These are phyloP conservation scores for Pseudoturritis turrita DNA, from an alignment of 345 rosid genomes.

Conservation along the genomic window DNA sequence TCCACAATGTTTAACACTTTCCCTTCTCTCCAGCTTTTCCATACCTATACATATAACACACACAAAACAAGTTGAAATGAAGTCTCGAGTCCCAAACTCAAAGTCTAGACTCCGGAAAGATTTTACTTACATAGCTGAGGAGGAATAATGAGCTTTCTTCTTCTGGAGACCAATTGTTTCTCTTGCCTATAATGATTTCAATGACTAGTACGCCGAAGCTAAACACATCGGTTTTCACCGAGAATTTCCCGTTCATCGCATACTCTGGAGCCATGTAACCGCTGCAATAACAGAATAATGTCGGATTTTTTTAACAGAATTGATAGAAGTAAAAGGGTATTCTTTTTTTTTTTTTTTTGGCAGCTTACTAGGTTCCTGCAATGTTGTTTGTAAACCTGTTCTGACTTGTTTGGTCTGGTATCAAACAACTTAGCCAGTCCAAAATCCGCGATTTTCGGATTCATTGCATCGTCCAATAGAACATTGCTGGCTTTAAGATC, in stretches of 20 bases:
- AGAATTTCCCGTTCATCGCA: neutral
- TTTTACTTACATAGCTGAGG: conserved; percentile 20
- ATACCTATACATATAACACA: neutral
- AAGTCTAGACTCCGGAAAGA: too few relatives aligned
- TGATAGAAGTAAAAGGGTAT: neutral
- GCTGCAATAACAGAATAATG: neutral
- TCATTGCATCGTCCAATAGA: conserved; percentile 36
- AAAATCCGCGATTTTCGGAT: conserved; percentile 52
- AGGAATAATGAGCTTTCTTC: conserved; percentile 10
- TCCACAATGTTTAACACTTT: conserved; percentile 3
- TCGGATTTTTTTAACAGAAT: neutral
- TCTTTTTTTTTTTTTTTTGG: neutral
- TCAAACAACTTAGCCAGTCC: conserved; percentile 40
- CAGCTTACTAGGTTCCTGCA: conserved; percentile 42
- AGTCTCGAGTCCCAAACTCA: neutral
- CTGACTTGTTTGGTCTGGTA: neutral
- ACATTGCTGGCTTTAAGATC: conserved; percentile 54
- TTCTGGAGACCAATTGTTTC: conserved; percentile 19
- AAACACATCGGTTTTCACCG: conserved; percentile 7
- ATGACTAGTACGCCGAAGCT: conserved; percentile 12
- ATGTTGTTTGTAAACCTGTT: conserved; percentile 19
- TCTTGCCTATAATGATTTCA: conserved; percentile 8
- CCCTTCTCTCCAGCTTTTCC: conserved; percentile 21
- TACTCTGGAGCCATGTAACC: conserved; percentile 17
- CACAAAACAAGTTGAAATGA: neutral